Evolutionary conservation across 805 yeast genomes (phyloP).

Genomic region (Hyphopichia homilentoma): DNA sequence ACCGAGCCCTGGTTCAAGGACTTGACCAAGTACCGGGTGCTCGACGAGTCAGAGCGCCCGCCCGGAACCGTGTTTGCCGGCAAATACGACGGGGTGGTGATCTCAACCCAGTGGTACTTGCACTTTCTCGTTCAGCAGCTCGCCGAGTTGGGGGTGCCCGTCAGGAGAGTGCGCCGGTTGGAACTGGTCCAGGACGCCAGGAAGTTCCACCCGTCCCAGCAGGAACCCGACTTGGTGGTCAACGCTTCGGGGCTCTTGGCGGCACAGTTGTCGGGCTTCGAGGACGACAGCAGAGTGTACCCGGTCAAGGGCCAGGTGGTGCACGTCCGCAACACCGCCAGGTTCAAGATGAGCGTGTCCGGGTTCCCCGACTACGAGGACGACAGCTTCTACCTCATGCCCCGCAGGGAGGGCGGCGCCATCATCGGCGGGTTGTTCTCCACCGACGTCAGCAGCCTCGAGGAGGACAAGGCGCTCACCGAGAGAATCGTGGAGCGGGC

Average conservation of each 20-base stretch:
- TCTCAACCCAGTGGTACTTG: conserved; percentile 57
- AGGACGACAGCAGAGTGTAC: conserved; percentile 35
- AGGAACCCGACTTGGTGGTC: conserved; percentile 47
- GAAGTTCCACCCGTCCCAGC: conserved; percentile 33
- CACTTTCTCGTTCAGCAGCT: conserved; percentile 48
- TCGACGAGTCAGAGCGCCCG: conserved; percentile 35
- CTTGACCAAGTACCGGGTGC: conserved; percentile 34
- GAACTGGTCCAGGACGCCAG: conserved; percentile 48
- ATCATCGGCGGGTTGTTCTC: conserved; percentile 56
- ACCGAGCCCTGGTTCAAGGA: conserved; percentile 54
- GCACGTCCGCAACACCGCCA: conserved; percentile 43
- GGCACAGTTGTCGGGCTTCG: conserved; percentile 40
- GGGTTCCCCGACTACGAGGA: conserved; percentile 27
- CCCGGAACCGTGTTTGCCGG: conserved; percentile 42
- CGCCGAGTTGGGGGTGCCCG: conserved; percentile 42
- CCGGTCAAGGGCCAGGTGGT: conserved; percentile 63
- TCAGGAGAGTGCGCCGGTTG: conserved; percentile 39
- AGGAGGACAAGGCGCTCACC: conserved; percentile 41
- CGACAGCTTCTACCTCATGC: conserved; percentile 59
- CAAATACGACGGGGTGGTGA: conserved; percentile 51
- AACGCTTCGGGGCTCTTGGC: conserved; percentile 59
- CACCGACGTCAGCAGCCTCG: conserved; percentile 10
- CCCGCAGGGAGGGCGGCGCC: conserved; percentile 72
- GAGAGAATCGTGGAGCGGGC: conserved; percentile 48
- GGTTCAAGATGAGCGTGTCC: conserved; percentile 26